These are phyloP conservation scores for Pseudonitzschia delicatissima DNA, from an alignment of 108 stramenopile species.

Conservation along the genomic window DNA sequence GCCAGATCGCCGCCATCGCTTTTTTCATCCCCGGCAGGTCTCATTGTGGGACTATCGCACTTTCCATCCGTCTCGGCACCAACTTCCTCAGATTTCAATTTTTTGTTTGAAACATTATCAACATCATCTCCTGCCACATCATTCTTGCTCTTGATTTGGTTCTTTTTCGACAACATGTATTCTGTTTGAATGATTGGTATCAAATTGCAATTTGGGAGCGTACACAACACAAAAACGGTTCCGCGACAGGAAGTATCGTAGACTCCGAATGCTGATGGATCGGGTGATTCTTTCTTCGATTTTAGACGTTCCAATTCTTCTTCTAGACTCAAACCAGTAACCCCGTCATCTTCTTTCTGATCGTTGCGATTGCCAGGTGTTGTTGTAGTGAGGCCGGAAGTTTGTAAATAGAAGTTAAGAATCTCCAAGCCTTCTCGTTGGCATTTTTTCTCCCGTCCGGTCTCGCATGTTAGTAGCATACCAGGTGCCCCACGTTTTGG, in stretches of 20 bases:
- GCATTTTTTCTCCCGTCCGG: constrained; percentile 66
- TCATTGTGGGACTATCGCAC: too few relatives aligned
- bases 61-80: too few relatives aligned
- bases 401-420: constrained; percentile 53
- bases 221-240: constrained; percentile 61
- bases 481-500: constrained; percentile 67
- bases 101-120: constrained; percentile 8
- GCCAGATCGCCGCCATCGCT: constrained; percentile 25
- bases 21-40: too few relatives aligned
- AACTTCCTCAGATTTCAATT: too few relatives aligned
- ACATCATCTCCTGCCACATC: constrained; percentile 1
- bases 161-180: constrained; percentile 24
- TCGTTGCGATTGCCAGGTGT: constrained; percentile 7
- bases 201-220: constrained; percentile 37
- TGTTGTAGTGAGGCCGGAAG: background rate
- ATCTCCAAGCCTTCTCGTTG: constrained; percentile 75
- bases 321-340: constrained; percentile 49
- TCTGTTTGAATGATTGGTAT: constrained; percentile 39
- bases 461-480: constrained; percentile 69
- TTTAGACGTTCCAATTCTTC: constrained; percentile 69
- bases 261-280: constrained; percentile 31
- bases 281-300: constrained; percentile 15
- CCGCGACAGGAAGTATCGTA: constrained; percentile 70
- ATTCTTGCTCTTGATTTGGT: constrained; percentile 9
- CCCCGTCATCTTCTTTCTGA: constrained; percentile 8